Evolutionary conservation across 2,329 filamentous ascomycete species (phyloP).

Genomic region (Cucurbitaria berberidis): DNA sequence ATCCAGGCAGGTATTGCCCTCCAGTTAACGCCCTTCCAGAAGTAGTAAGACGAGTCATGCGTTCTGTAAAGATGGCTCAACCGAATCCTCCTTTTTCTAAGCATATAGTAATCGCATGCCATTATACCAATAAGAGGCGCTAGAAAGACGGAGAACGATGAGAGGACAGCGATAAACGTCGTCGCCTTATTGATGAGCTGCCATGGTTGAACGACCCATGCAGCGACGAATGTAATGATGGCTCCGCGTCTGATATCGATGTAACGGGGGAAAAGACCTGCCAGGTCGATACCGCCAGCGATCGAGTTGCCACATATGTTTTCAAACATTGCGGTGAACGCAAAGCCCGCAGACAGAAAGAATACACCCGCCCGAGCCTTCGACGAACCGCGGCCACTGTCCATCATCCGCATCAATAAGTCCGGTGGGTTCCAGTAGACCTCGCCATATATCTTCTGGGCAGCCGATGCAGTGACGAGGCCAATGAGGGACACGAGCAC

Average conservation of each 20-base stretch:
- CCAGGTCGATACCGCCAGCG: constrained; percentile 46
- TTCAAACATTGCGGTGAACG: constrained; percentile 50
- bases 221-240: constrained; percentile 45
- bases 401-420: constrained; percentile 55
- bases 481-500: constrained; percentile 53
- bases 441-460: constrained; percentile 46
- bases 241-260: constrained; percentile 45
- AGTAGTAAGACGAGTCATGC: constrained; percentile 51
- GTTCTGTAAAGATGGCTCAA: constrained; percentile 49
- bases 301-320: constrained; percentile 47
- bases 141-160: constrained; percentile 53
- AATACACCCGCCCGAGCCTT: constrained; percentile 46
- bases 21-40: constrained; percentile 54
- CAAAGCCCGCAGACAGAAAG: constrained; percentile 46
- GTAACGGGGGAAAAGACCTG: constrained; percentile 43
- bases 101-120: constrained; percentile 48
- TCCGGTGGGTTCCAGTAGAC: constrained; percentile 49
- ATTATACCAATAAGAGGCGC: constrained; percentile 51
- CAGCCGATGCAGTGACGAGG: constrained; percentile 50
- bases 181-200: constrained; percentile 46
- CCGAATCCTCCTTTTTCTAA: constrained; percentile 43
- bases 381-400: constrained; percentile 50
- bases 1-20: constrained; percentile 53
- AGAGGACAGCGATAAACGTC: constrained; percentile 48
- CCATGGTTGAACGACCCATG: constrained; percentile 48